These are phyloP conservation scores for Tricholoma furcatifolium DNA, from an alignment of 768 basidiomycete genomes.

Conservation along the genomic window DNA sequence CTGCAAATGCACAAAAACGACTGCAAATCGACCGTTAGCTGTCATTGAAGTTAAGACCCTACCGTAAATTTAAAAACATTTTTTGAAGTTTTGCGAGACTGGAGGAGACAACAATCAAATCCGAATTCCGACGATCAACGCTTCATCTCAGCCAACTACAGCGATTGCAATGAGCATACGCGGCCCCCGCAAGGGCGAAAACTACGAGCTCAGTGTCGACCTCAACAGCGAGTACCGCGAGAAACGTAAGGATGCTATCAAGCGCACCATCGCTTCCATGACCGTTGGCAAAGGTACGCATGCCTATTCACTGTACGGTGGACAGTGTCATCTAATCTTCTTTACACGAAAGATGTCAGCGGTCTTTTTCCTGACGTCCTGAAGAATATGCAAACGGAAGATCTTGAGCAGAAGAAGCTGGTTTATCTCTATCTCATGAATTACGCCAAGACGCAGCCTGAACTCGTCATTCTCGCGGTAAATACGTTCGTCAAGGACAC, in stretches of 20 bases:
- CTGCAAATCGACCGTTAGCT: too few relatives aligned
- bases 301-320: background rate
- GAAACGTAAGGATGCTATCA: constrained; percentile 97
- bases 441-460: constrained; percentile 98
- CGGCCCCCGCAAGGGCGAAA: constrained; percentile 80
- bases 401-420: constrained; percentile 99
- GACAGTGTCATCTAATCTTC: constrained; percentile 3
- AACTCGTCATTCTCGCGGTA: constrained; percentile 97
- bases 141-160: background rate
- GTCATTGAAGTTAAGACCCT: too few relatives aligned
- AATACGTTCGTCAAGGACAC: constrained; percentile 99
- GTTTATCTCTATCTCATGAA: constrained; percentile 99
- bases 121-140: constrained; percentile 12
- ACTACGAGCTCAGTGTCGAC: constrained; percentile 95
- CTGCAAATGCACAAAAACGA: too few relatives aligned
- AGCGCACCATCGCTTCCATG: constrained; percentile 96
- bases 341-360: constrained; percentile 62
- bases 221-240: constrained; percentile 96
- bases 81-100: too few relatives aligned
- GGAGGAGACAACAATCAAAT: too few relatives aligned
- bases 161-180: constrained; percentile 47
- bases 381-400: constrained; percentile 99
- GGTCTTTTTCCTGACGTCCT: constrained; percentile 97
- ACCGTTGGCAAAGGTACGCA: constrained; percentile 92
- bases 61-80: too few relatives aligned